Conservation (phyloP, 2,329 filamentous ascomycete species). For the Phialophora chinensis region DNA sequence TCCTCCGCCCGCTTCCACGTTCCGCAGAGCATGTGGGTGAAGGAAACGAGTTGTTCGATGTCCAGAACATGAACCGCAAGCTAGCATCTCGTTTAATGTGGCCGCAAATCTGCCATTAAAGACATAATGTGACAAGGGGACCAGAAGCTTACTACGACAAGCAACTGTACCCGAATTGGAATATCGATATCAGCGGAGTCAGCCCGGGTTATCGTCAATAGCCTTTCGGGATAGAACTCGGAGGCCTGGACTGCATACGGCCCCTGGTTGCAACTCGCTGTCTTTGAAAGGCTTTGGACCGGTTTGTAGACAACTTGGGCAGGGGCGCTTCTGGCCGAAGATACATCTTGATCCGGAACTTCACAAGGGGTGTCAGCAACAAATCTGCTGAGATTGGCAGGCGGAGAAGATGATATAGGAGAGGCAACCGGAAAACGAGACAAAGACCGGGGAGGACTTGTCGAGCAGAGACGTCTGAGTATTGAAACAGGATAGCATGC, state of each 20-base stretch:
- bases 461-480: not conserved
- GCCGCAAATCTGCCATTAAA: too few relatives aligned
- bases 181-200: not conserved
- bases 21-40: too few relatives aligned
- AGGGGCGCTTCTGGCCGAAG: not conserved
- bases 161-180: not conserved
- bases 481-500: not conserved
- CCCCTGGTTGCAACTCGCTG: too few relatives aligned
- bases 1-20: too few relatives aligned
- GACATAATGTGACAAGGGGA: too few relatives aligned
- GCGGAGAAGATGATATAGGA: not conserved
- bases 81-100: too few relatives aligned
- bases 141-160: not conserved
- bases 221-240: not conserved
- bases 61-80: too few relatives aligned
- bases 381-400: not conserved
- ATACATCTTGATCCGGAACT: not conserved
- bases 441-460: not conserved
- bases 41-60: too few relatives aligned
- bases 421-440: not conserved
- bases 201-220: not conserved
- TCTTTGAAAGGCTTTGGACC: not conserved
- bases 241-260: not conserved
- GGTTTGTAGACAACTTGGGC: not conserved
- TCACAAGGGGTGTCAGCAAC: not conserved